Conservation (phyloP, 2,329 filamentous ascomycete genomes). For the Colletotrichum sp. region DNA sequence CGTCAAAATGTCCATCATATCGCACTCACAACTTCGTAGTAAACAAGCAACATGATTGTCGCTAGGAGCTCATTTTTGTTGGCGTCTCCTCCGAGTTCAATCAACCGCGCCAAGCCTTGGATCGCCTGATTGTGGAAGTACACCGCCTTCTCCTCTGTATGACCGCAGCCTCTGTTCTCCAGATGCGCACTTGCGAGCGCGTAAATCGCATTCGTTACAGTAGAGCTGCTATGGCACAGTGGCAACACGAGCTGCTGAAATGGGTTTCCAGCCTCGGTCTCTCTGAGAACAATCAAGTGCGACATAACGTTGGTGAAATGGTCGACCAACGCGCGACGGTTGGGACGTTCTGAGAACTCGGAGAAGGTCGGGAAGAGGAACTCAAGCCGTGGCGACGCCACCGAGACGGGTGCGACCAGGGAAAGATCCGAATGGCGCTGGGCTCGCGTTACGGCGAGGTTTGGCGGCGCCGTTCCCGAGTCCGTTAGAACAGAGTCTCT, state of each 20-base stretch:
- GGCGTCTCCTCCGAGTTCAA: constrained; percentile 53
- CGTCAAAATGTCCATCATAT: background rate
- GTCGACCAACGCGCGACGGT: constrained; percentile 60
- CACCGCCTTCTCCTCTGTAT: constrained; percentile 58
- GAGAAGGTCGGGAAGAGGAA: constrained; percentile 57
- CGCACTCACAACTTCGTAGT: constrained; percentile 65
- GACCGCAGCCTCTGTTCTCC: constrained; percentile 59
- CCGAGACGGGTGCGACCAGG: constrained; percentile 39
- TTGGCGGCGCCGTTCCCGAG: background rate
- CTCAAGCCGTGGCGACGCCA: constrained; percentile 49
- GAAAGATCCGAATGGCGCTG: constrained; percentile 20
- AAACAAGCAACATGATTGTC: constrained; percentile 65
- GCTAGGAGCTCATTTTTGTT: constrained; percentile 63
- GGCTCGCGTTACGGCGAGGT: constrained; percentile 16
- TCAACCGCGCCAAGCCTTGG: constrained; percentile 59
- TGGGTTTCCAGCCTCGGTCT: constrained; percentile 62
- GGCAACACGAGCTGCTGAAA: constrained; percentile 68
- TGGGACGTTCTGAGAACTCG: constrained; percentile 60
- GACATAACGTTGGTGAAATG: constrained; percentile 69
- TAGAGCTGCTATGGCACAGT: constrained; percentile 56
- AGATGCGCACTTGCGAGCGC: constrained; percentile 85
- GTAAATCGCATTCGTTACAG: constrained; percentile 82
- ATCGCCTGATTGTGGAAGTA: constrained; percentile 65
- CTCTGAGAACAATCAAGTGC: constrained; percentile 68
- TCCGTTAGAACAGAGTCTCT: constrained; percentile 28